These are phyloP conservation scores for Hypoxylon cercidicola DNA, from an alignment of 495 filamentous ascomycete species.

Conservation along the genomic window DNA sequence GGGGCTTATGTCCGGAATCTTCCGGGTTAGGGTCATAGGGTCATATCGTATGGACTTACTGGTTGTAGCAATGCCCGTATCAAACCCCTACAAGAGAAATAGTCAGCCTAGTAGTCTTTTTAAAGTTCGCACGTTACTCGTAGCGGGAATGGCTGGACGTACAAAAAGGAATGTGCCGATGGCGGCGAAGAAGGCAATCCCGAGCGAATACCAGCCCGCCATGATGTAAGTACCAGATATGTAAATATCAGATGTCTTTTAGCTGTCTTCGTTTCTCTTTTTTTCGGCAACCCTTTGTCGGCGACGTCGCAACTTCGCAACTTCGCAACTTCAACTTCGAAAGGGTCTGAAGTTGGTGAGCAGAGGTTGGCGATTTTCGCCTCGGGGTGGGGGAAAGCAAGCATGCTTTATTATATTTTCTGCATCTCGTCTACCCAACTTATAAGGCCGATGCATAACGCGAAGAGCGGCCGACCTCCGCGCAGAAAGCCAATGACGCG, in stretches of 20 bases:
- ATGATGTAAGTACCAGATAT: constrained; percentile 14
- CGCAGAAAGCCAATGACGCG: constrained; percentile 21
- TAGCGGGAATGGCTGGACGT: constrained; percentile 32
- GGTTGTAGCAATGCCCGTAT: constrained; percentile 68
- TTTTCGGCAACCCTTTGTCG: too few relatives aligned
- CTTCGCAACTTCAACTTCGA: constrained; percentile 1
- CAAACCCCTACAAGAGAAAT: constrained; percentile 60
- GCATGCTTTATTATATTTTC: constrained; percentile 20
- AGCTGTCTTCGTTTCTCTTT: not conserved
- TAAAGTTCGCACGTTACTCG: not conserved
- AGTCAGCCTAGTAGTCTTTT: constrained; percentile 13
- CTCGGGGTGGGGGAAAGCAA: not conserved
- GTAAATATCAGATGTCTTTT: not conserved
- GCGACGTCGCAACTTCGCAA: constrained; percentile 3
- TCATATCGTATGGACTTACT: constrained; percentile 52
- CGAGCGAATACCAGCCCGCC: constrained; percentile 51
- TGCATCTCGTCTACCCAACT: constrained; percentile 17
- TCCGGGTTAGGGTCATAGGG: not conserved
- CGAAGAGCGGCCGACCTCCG: constrained; percentile 8
- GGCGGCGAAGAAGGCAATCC: constrained; percentile 64
- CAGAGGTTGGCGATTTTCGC: constrained; percentile 3
- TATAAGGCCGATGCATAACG: constrained; percentile 6
- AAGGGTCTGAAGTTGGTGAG: constrained; percentile 4
- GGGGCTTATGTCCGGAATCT: not conserved
- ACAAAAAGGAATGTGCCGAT: constrained; percentile 69